Evolutionary conservation across 805 yeast genomes (phyloP).

Genomic region (Sugiyamaella boreocaroliniensis): DNA sequence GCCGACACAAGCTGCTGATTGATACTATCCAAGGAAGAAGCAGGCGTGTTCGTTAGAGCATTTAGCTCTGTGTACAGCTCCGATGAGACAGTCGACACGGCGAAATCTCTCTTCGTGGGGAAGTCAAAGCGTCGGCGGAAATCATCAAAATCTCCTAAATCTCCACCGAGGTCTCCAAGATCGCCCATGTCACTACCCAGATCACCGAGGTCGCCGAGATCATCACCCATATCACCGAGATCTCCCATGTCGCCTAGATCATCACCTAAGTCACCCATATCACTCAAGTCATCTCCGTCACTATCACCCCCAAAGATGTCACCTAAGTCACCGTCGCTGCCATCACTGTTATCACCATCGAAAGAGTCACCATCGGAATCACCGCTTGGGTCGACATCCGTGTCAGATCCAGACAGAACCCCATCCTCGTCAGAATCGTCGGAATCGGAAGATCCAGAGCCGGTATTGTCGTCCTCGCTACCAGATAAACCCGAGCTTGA

Average conservation of each 20-base stretch:
- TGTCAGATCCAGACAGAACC: background rate
- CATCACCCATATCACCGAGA: background rate
- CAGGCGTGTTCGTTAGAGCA: background rate
- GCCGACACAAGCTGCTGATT: background rate
- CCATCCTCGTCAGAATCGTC: background rate
- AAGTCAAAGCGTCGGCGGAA: background rate
- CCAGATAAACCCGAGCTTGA: no score
- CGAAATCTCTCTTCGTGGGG: background rate
- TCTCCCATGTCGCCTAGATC: background rate
- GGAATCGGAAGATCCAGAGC: background rate
- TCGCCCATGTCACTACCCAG: background rate
- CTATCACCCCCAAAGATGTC: background rate
- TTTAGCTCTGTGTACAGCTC: background rate
- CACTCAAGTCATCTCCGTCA: background rate
- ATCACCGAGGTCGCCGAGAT: background rate
- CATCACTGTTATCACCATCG: background rate
- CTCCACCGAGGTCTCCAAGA: background rate
- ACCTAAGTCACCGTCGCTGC: background rate
- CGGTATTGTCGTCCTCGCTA: background rate
- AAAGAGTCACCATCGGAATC: background rate
- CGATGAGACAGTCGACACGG: background rate
- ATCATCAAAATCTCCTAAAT: no score
- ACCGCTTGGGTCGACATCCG: background rate
- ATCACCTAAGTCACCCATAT: background rate
- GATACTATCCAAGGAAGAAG: background rate